phyloP scores from a whole-genome alignment of 1,139 yeast genomes.

The Schwanniomyces etchellsii region DNA sequence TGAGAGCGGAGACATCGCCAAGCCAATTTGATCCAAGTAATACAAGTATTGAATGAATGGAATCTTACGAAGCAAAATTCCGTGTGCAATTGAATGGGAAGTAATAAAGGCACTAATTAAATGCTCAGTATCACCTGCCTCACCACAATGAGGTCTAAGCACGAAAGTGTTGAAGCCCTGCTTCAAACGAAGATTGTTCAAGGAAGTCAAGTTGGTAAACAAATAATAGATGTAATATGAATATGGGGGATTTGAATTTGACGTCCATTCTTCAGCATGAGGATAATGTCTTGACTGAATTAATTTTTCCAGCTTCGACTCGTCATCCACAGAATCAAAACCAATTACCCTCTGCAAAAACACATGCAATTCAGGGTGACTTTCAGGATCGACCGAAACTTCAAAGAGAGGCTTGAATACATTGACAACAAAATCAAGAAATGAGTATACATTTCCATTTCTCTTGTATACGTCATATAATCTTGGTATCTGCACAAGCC shows the following conservation, averaged over 20 bases:
- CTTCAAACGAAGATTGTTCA: conserved; percentile 74
- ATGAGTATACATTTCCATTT: conserved; percentile 62
- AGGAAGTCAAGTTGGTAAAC: conserved; percentile 77
- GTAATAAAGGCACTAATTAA: conserved; percentile 84
- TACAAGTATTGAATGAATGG: conserved; percentile 93
- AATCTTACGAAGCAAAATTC: conserved; percentile 83
- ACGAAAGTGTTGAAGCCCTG: conserved; percentile 84
- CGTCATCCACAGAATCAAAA: conserved; percentile 97
- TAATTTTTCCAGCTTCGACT: conserved; percentile 82
- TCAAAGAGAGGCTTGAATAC: conserved; percentile 88
- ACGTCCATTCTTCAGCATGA: conserved; percentile 75
- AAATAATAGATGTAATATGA: conserved; percentile 88
- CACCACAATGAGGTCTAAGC: conserved; percentile 96
- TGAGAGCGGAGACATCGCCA: conserved; percentile 98
- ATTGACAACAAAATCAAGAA: conserved; percentile 73
- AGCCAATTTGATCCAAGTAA: conserved; percentile 89
- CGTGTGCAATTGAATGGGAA: conserved; percentile 92
- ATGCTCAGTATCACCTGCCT: conserved; percentile 99
- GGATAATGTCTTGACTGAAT: conserved; percentile 74
- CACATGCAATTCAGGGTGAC: conserved; percentile 83
- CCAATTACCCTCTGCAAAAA: conserved; percentile 94
- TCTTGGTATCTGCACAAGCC: conserved; percentile 95
- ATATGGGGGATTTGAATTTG: conserved; percentile 86
- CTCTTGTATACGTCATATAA: conserved; percentile 84
- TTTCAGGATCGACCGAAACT: conserved; percentile 75